Evolutionary conservation across 306 rosid genomes (phyloP), one percentile per base, ranked within the genome.

Genomic region (Cucurbita argyrosperma): DNA sequence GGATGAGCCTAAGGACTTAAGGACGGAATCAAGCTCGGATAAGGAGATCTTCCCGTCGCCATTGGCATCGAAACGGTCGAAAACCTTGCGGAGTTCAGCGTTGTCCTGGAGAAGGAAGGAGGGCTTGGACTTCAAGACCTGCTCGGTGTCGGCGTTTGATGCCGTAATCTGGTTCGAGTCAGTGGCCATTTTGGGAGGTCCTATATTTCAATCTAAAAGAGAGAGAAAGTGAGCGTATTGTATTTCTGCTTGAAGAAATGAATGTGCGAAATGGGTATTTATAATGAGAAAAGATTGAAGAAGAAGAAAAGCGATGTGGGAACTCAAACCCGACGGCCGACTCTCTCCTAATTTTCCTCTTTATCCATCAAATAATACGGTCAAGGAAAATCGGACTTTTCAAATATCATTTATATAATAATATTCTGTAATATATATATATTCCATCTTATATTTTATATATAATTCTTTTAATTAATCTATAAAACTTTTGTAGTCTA

Each of bases 21-120:
- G 91, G 58, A 83, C 87, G 82, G 74, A 75, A 74, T 84, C 96
- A 55, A 91, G 74, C 82, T 95, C 97, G 74, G 42, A 4, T 67
- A 78, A 69, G 73, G 97, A 95, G 87, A 95, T 95, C 91, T 76
- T 83, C 69, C 96, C 97, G 82, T 95, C 97, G 82, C 91, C 96
- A 88, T 95, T 89, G 51, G 84, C 2, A 65, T 95, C 97, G 84
- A 95, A 95, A 72, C 88, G 90, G 38, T 60, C 62, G 81, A 95
- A 95, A 51, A 95, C 96, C 66, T 77, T 80, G 71, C 56, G 52
- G 50, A 91, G 80, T 68, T 91, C 96, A 0, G 83, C 84, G 79
- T 19, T 70, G 84, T 82, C 76, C 53, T 85, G 83, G 77, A 87
- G 78, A 76, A 54, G 53, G 3, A 81, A 26, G 8, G 89, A 71